phyloP scores from a whole-genome alignment of 305 asterid genomes.

The Ajuga reptans region DNA sequence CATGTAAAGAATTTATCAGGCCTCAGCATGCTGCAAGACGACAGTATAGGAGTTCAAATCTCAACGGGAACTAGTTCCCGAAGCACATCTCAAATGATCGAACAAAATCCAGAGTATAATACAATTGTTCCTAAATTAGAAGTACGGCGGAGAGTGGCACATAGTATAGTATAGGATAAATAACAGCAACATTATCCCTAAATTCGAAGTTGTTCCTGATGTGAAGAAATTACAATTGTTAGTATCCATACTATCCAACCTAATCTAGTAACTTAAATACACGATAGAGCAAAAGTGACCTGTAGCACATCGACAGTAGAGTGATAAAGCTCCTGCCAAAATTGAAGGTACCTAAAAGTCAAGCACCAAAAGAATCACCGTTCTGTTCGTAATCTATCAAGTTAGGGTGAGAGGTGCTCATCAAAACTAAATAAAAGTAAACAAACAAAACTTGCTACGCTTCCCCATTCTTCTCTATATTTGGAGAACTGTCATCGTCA shows the following conservation, averaged over 20 bases:
- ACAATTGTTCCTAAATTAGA: no score
- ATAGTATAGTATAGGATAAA: no score
- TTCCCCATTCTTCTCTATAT: constrained; percentile 42
- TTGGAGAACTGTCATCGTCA: constrained; percentile 34
- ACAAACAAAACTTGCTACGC: constrained; percentile 22
- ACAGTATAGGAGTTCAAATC: no score
- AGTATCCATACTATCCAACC: constrained; percentile 22
- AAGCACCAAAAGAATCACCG: constrained; percentile 36
- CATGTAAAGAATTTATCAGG: no score
- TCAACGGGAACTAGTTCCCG: no score
- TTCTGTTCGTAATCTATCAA: constrained; percentile 29
- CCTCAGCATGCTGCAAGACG: no score
- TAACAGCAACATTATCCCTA: neutral
- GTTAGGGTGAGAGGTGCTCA: constrained; percentile 29
- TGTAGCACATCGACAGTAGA: constrained; percentile 15
- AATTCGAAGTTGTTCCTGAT: neutral
- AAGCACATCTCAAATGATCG: no score
- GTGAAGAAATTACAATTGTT: constrained; percentile 25
- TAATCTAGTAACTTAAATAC: constrained; percentile 19
- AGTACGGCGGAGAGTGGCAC: no score
- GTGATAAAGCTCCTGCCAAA: constrained; percentile 24
- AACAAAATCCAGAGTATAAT: no score
- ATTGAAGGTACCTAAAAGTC: constrained; percentile 22
- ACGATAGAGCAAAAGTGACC: constrained; percentile 10
- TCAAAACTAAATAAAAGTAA: constrained; percentile 10